Conservation (phyloP, 306 rosid species). For the Cicer yamashitae region DNA sequence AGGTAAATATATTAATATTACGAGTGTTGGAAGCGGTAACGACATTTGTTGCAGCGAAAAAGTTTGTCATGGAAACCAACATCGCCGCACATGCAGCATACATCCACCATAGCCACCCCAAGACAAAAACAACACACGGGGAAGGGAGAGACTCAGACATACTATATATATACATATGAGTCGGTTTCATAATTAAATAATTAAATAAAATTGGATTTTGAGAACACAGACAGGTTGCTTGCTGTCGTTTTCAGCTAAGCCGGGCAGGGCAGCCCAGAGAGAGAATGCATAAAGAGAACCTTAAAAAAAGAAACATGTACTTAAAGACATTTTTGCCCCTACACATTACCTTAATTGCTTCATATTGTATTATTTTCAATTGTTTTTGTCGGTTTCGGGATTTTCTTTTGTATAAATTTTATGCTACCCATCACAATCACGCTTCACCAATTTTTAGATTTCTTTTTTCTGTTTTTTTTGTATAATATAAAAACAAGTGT, state of each 20-base stretch:
- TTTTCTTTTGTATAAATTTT: too few relatives aligned
- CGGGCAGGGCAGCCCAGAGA: neutral
- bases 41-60: conserved; percentile 92
- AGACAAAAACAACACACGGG: neutral
- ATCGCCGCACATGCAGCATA: conserved; percentile 98
- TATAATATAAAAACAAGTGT: too few relatives aligned
- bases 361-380: too few relatives aligned
- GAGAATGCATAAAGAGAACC: neutral
- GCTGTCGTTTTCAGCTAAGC: conserved; percentile 13
- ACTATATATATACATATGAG: neutral
- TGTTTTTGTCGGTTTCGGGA: too few relatives aligned
- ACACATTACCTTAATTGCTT: too few relatives aligned
- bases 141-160: neutral
- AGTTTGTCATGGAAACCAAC: conserved; percentile 92
- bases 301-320: neutral
- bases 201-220: neutral
- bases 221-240: neutral
- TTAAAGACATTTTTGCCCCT: neutral
- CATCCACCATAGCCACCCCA: conserved; percentile 70
- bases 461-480: too few relatives aligned
- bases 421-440: too few relatives aligned
- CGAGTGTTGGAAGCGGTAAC: conserved; percentile 92
- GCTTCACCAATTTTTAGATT: too few relatives aligned
- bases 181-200: neutral
- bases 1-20: conserved; percentile 17